phyloP scores from a whole-genome alignment of 179 eudicot genomes.

The Silene coronaria region DNA sequence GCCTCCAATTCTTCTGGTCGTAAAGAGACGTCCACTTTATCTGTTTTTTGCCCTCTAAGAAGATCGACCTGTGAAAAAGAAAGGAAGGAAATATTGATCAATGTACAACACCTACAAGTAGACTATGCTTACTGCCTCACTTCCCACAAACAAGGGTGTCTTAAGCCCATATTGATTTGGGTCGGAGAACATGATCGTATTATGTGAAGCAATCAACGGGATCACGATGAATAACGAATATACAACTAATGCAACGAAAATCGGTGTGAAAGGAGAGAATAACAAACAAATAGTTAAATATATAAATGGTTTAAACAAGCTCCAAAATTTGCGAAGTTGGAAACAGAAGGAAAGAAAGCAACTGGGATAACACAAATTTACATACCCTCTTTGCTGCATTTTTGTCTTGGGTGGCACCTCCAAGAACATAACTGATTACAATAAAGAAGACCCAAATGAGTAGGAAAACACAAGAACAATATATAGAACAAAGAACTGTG shows the following conservation, averaged over 20 bases:
- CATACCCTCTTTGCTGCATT: constrained; percentile 47
- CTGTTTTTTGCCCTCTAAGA: constrained; percentile 80
- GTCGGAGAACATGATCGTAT: neutral
- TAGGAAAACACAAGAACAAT: neutral
- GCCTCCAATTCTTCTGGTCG: constrained; percentile 77
- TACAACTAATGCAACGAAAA: neutral
- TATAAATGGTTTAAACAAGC: neutral
- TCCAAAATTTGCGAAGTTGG: neutral
- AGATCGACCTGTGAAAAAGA: constrained; percentile 60
- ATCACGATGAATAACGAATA: too few species aligned
- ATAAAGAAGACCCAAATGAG: neutral
- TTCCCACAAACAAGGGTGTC: neutral
- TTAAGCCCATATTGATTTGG: neutral
- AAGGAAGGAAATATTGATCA: neutral
- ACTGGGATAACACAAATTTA: neutral
- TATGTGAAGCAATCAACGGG: too few species aligned
- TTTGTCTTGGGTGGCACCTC: constrained; percentile 37
- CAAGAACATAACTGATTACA: constrained; percentile 33
- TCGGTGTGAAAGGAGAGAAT: neutral
- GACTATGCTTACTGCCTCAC: neutral
- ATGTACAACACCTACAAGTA: neutral
- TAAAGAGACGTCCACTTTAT: constrained; percentile 72
- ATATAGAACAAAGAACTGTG: neutral
- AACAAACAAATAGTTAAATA: neutral
- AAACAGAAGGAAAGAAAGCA: neutral